These are phyloP conservation scores for Trichaptum fuscoviolaceum DNA, from an alignment of 768 basidiomycete species.

Conservation along the genomic window DNA sequence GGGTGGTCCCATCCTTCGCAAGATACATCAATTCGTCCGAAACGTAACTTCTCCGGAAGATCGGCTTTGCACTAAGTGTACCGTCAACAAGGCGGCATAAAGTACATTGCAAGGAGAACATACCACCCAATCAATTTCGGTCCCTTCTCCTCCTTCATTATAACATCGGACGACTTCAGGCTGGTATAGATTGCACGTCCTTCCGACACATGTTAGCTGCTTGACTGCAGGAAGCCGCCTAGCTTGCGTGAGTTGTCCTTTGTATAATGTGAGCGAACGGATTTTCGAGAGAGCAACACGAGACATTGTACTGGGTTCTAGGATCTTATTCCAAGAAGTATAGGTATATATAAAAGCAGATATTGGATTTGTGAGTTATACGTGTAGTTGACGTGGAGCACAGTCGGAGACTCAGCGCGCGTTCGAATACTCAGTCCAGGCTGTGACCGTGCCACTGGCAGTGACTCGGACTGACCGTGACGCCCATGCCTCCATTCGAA, in stretches of 20 bases:
- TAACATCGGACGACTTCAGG: slow-evolving; percentile 84
- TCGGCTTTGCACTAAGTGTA: slow-evolving; percentile 76
- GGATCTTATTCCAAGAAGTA: neutral
- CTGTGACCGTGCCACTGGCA: too few species aligned
- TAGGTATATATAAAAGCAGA: neutral
- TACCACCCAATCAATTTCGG: slow-evolving; percentile 90
- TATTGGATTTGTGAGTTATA: neutral
- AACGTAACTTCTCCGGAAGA: slow-evolving; percentile 72
- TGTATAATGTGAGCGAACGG: slow-evolving; percentile 73
- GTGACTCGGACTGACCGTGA: too few species aligned
- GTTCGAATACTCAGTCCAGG: too few species aligned
- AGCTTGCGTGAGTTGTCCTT: slow-evolving; percentile 55
- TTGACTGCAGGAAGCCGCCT: slow-evolving; percentile 64
- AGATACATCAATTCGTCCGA: slow-evolving; percentile 80
- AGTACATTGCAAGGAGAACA: slow-evolving; percentile 16
- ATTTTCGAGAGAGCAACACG: slow-evolving; percentile 70
- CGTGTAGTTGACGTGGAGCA: neutral
- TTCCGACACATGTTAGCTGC: slow-evolving; percentile 78
- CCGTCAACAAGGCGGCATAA: slow-evolving; percentile 5
- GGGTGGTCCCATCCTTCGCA: slow-evolving; percentile 89
- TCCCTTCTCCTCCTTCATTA: slow-evolving; percentile 71
- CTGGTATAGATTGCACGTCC: slow-evolving; percentile 67
- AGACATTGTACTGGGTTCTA: slow-evolving; percentile 39
- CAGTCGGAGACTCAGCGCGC: too few species aligned
- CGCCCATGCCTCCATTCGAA: too few species aligned